A percentile compares a stretch with the other conserved stretches of the same genome.
Evolutionary conservation across 2,329 filamentous ascomycete species (phyloP).

Genomic region (Ceratocystiopsis minuta): DNA sequence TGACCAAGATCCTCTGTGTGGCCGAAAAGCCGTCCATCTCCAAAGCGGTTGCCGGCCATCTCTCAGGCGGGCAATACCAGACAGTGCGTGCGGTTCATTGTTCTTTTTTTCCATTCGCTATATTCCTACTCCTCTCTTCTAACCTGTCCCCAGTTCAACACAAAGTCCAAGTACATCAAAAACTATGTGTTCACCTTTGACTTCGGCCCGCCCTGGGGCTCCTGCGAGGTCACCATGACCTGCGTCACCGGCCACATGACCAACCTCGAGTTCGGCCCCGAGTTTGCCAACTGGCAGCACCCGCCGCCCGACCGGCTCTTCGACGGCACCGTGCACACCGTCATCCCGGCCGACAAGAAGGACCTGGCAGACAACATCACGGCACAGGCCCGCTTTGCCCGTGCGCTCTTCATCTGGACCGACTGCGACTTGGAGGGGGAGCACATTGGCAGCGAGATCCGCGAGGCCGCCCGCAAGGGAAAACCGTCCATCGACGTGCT

Average conservation of each 20-base stretch:
- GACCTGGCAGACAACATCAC: slow-evolving; percentile 73
- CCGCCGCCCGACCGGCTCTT: slow-evolving; percentile 69
- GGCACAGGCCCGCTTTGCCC: slow-evolving; percentile 53
- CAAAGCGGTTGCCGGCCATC: slow-evolving; percentile 78
- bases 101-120: neutral
- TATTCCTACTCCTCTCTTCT: neutral
- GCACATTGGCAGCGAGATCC: slow-evolving; percentile 84
- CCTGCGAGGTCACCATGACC: slow-evolving; percentile 80
- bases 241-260: slow-evolving; percentile 81
- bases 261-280: slow-evolving; percentile 53
- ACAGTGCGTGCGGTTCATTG: slow-evolving; percentile 36
- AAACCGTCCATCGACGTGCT: slow-evolving; percentile 64
- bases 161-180: slow-evolving; percentile 64
- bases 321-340: slow-evolving; percentile 54
- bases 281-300: slow-evolving; percentile 63
- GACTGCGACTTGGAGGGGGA: slow-evolving; percentile 97
- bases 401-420: slow-evolving; percentile 85
- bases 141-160: slow-evolving; percentile 35
- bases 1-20: slow-evolving; percentile 37
- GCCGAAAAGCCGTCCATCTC: slow-evolving; percentile 75
- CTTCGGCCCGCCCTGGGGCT: slow-evolving; percentile 65
- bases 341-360: slow-evolving; percentile 56
- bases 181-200: slow-evolving; percentile 88
- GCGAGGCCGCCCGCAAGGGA: slow-evolving; percentile 55
- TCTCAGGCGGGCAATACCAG: slow-evolving; percentile 57